Conservation (phyloP, 306 rosid genomes). For the Ochetophila trinervis region DNA sequence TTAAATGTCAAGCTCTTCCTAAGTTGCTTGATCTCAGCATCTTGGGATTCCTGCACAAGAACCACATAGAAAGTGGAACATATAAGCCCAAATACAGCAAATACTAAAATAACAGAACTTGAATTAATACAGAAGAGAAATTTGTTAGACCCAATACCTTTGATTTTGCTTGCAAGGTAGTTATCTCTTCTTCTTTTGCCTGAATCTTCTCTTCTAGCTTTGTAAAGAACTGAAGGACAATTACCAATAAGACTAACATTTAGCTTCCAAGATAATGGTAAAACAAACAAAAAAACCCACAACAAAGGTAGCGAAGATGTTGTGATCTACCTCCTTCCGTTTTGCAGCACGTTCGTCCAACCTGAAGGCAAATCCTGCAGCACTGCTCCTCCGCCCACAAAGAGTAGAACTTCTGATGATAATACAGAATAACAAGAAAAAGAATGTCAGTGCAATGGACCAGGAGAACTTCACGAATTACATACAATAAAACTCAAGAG, state of each 20-base stretch:
- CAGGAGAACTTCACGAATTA: background rate
- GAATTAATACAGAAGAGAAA: background rate
- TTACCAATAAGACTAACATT: background rate
- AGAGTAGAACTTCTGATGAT: constrained; percentile 54
- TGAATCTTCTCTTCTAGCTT: constrained; percentile 93
- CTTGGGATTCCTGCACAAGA: constrained; percentile 65
- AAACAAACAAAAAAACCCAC: background rate
- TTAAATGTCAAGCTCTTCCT: constrained; percentile 79
- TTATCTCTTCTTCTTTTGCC: constrained; percentile 87
- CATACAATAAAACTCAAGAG: background rate
- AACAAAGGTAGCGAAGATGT: constrained; percentile 14
- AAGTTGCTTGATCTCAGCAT: constrained; percentile 81
- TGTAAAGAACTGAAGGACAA: constrained; percentile 63
- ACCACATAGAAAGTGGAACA: background rate
- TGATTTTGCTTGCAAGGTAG: constrained; percentile 70
- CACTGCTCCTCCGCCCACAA: constrained; percentile 44
- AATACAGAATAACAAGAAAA: constrained; percentile 5
- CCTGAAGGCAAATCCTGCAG: constrained; percentile 69
- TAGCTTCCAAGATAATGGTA: background rate
- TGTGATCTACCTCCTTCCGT: constrained; percentile 71
- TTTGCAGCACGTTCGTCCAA: constrained; percentile 95
- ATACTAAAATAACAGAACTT: background rate
- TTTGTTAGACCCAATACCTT: constrained; percentile 44
- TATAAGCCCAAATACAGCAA: background rate
- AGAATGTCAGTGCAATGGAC: constrained; percentile 3